These are phyloP conservation scores for Aechmea fasciata DNA, from an alignment of 176 grass and related monocot species.

Conservation along the genomic window DNA sequence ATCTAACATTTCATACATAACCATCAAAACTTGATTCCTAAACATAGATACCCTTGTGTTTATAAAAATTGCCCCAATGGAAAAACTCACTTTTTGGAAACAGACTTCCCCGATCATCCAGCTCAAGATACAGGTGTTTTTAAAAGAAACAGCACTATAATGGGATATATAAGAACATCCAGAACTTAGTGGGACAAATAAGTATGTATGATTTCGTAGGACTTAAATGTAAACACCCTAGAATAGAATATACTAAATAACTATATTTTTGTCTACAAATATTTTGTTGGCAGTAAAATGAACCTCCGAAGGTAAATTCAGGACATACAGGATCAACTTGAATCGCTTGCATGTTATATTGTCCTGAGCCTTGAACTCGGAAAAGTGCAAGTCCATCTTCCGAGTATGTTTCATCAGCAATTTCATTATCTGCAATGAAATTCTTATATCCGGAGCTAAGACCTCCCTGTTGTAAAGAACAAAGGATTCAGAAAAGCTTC, in stretches of 20 bases:
- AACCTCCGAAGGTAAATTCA: not conserved
- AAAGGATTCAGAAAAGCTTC: not conserved
- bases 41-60: too few species aligned
- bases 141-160: too few species aligned
- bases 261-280: slow-evolving; percentile 1
- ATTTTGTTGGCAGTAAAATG: slow-evolving; percentile 7
- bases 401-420: slow-evolving; percentile 67
- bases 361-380: slow-evolving; percentile 73
- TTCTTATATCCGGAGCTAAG: slow-evolving; percentile 83
- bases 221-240: too few species aligned
- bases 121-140: too few species aligned
- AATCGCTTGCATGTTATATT: slow-evolving; percentile 96
- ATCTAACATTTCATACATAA: too few species aligned
- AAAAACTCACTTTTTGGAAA: too few species aligned
- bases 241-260: not conserved
- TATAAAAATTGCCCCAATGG: too few species aligned
- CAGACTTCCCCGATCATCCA: too few species aligned
- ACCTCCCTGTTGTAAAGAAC: slow-evolving; percentile 52
- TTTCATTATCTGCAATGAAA: slow-evolving; percentile 46
- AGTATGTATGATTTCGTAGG: too few species aligned
- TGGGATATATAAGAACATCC: too few species aligned
- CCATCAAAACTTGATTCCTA: too few species aligned
- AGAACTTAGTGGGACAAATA: too few species aligned
- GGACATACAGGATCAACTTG: slow-evolving; percentile 80
- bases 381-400: slow-evolving; percentile 74